Evolutionary conservation across 2,329 filamentous ascomycete genomes (phyloP).

Genomic region (Parastagonospora avenae): DNA sequence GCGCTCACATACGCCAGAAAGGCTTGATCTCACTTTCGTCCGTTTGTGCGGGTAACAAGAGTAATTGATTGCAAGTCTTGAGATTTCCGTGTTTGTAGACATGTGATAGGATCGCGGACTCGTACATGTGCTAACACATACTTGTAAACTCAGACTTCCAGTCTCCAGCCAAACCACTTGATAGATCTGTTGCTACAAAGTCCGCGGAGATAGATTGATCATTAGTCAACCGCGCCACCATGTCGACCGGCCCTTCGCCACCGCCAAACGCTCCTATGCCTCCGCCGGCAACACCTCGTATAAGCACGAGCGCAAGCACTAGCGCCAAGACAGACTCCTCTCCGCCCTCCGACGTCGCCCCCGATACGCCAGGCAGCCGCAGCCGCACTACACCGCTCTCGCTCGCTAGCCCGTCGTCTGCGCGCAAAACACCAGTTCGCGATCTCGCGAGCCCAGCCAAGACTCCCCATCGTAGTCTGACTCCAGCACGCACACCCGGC

Average conservation of each 20-base stretch:
- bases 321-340: no score
- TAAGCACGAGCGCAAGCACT: neutral
- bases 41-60: neutral
- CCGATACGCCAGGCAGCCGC: neutral
- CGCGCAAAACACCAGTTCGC: neutral
- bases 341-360: neutral
- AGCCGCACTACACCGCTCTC: neutral
- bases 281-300: neutral
- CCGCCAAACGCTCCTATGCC: neutral
- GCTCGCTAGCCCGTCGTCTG: neutral
- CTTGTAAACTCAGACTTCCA: no score
- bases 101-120: no score
- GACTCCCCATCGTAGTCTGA: neutral
- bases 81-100: no score
- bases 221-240: neutral
- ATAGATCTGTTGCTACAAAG: neutral
- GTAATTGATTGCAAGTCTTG: no score
- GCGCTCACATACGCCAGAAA: no score
- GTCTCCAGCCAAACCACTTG: no score
- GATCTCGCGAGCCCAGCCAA: slow-evolving; percentile 1
- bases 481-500: slow-evolving; percentile 14
- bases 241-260: neutral
- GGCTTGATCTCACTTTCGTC: neutral
- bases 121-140: no score
- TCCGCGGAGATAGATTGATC: neutral